Evolutionary conservation across 176 grass and related monocot genomes (phyloP).

Genomic region (Saccharum officinarum): DNA sequence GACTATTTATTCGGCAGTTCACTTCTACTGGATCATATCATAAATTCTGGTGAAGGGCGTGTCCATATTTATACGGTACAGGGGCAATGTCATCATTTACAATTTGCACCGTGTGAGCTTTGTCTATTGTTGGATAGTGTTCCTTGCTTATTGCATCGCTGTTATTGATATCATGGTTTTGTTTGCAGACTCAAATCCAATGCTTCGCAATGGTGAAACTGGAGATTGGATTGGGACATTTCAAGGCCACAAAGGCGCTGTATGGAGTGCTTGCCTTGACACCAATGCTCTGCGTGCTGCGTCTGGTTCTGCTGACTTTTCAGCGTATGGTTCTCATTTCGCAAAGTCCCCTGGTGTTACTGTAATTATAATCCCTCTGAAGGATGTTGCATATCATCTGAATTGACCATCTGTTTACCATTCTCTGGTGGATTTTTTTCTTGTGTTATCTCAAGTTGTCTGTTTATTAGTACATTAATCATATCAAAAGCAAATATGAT

Average conservation of each 20-base stretch:
- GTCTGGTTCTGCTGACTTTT: constrained; percentile 92
- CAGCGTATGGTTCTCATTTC: constrained; percentile 65
- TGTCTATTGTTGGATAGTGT: background rate
- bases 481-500: background rate
- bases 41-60: background rate
- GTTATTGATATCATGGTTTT: constrained; percentile 22
- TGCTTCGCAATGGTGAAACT: constrained; percentile 98
- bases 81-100: background rate
- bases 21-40: constrained; percentile 3
- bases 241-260: constrained; percentile 98
- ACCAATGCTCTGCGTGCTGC: constrained; percentile 83
- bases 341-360: background rate
- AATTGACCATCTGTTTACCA: background rate
- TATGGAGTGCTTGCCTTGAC: constrained; percentile 94
- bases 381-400: background rate
- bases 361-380: background rate
- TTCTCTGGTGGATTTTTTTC: background rate
- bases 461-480: background rate
- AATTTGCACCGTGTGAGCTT: background rate
- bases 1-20: background rate
- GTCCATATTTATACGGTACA: background rate
- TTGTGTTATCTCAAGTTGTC: background rate
- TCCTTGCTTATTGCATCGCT: background rate
- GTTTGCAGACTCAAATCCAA: constrained; percentile 81
- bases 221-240: constrained; percentile 99